phyloP scores from a whole-genome alignment of 495 filamentous ascomycete species.

The Neurospora hispaniola region DNA sequence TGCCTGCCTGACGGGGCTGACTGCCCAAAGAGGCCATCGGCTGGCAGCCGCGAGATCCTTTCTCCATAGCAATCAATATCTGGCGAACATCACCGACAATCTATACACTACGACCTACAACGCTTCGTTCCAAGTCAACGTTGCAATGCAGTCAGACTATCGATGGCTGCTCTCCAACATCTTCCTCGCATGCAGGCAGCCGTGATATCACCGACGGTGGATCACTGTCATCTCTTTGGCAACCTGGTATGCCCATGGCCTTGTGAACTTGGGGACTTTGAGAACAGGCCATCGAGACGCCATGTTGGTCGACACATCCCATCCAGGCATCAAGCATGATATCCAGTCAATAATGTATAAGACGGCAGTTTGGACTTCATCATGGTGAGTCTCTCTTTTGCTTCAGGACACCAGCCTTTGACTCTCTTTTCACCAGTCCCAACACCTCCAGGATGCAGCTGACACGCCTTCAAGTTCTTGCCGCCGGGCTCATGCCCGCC shows the following conservation, averaged over 20 bases:
- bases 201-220: neutral
- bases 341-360: neutral
- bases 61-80: neutral
- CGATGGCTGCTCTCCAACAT: neutral
- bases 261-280: neutral
- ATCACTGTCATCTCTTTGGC: neutral
- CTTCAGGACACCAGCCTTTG: neutral
- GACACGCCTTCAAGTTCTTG: neutral
- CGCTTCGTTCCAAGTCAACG: neutral
- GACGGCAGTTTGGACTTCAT: neutral
- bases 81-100: neutral
- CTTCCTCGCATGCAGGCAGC: neutral
- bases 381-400: neutral
- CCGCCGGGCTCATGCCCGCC: neutral
- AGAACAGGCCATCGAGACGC: neutral
- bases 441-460: constrained; percentile 1
- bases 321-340: neutral
- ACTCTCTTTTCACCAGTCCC: neutral
- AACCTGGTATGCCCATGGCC: neutral
- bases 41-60: neutral
- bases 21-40: neutral
- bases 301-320: neutral
- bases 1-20: neutral
- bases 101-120: neutral
- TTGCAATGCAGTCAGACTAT: neutral